Evolutionary conservation across 164 flowering plant genomes (phyloP).

Genomic region (Protea cynaroides): DNA sequence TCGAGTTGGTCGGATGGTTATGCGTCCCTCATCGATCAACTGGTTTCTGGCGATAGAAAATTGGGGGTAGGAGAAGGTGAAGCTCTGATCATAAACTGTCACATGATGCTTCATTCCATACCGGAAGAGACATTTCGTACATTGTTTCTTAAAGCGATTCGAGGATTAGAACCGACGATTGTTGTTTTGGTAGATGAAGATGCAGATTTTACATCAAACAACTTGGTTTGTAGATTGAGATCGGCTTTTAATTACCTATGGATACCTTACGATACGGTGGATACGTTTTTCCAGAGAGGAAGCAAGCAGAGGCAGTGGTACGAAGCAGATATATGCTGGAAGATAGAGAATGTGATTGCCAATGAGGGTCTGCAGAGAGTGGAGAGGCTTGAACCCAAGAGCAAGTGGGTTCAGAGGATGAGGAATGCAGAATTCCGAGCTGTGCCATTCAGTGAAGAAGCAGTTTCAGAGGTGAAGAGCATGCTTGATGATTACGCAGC

Average conservation of each 20-base stretch:
- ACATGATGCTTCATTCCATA: conserved; percentile 73
- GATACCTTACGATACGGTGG: conserved; percentile 84
- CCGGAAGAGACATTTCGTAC: conserved; percentile 65
- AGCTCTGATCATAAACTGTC: conserved; percentile 77
- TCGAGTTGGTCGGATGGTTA: conserved; percentile 65
- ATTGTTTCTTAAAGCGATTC: conserved; percentile 49
- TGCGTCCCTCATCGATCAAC: conserved; percentile 52
- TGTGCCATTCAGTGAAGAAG: conserved; percentile 53
- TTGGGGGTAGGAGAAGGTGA: conserved; percentile 30
- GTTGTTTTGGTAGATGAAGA: conserved; percentile 84
- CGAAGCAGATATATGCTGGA: conserved; percentile 80
- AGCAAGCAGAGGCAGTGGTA: conserved; percentile 77
- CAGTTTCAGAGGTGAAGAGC: conserved; percentile 53
- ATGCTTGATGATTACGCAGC: conserved; percentile 95
- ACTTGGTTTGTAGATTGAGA: conserved; percentile 55
- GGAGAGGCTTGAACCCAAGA: conserved; percentile 68
- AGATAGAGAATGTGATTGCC: conserved; percentile 81
- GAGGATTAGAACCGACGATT: conserved; percentile 57
- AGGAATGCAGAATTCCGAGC: conserved; percentile 49
- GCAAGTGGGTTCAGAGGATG: conserved; percentile 80
- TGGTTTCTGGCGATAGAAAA: no score
- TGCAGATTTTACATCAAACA: conserved; percentile 68
- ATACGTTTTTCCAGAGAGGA: conserved; percentile 61
- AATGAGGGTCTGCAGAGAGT: conserved; percentile 63
- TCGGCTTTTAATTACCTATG: conserved; percentile 81